These are phyloP conservation scores for Daldinia eschscholtzii DNA, from an alignment of 2,329 filamentous ascomycete species.

Conservation along the genomic window DNA sequence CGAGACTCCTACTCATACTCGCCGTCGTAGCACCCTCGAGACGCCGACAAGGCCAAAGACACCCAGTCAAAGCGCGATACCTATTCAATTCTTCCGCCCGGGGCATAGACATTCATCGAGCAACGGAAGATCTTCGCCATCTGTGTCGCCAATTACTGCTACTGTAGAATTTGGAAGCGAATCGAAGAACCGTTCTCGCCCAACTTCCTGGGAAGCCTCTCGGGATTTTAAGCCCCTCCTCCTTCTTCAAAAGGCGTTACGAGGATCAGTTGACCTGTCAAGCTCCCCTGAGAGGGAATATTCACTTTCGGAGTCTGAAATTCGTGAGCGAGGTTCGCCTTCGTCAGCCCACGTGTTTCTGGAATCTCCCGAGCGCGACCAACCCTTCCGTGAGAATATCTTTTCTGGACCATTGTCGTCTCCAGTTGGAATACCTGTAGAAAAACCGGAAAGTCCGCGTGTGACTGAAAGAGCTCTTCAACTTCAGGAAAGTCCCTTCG, in stretches of 20 bases:
- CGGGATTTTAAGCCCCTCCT: constrained; percentile 85
- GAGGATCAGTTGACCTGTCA: constrained; percentile 53
- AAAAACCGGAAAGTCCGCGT: constrained; percentile 27
- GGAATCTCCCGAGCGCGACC: constrained; percentile 41
- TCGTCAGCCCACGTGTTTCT: constrained; percentile 39
- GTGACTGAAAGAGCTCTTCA: constrained; percentile 6
- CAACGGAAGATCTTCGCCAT: constrained; percentile 57
- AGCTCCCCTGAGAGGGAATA: constrained; percentile 55
- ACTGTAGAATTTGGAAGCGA: constrained; percentile 54
- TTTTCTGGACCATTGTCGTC: constrained; percentile 17
- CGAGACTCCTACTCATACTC: constrained; percentile 59
- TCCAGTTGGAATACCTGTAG: neutral
- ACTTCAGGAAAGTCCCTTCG: constrained; percentile 16
- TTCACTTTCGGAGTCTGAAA: constrained; percentile 46
- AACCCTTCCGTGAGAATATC: constrained; percentile 39
- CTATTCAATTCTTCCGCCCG: constrained; percentile 68
- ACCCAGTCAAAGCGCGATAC: constrained; percentile 69
- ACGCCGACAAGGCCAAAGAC: constrained; percentile 63
- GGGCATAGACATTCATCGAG: constrained; percentile 57
- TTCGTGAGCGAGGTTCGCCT: constrained; percentile 36
- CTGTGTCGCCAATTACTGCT: constrained; percentile 49
- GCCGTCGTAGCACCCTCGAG: constrained; percentile 64
- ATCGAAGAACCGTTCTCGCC: constrained; percentile 60
- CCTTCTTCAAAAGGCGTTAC: constrained; percentile 75
- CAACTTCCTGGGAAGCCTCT: constrained; percentile 72